phyloP scores from a whole-genome alignment of 352 stramenopile genomes.

The Globisporangium paroecandrum region DNA sequence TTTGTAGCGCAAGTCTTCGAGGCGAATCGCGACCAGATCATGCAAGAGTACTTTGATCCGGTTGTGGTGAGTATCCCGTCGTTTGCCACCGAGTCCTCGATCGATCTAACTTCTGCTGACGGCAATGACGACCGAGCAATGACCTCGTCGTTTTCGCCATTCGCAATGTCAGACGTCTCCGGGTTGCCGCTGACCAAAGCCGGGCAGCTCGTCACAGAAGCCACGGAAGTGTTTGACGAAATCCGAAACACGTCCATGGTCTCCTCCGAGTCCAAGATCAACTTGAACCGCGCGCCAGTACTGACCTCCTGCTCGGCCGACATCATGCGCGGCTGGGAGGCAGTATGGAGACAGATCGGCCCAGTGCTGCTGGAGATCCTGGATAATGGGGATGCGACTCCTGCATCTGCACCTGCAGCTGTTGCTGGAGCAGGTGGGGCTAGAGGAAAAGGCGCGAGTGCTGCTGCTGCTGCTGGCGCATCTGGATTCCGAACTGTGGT shows the following conservation, averaged over 20 bases:
- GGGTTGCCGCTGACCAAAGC: constrained; percentile 32
- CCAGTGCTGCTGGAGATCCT: constrained; percentile 47
- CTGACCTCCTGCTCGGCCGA: constrained; percentile 45
- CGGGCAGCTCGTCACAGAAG: constrained; percentile 42
- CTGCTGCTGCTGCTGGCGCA: background rate
- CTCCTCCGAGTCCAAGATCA: constrained; percentile 68
- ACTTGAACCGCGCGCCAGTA: constrained; percentile 42
- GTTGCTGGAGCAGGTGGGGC: no score
- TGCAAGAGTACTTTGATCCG: constrained; percentile 63
- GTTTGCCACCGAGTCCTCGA: constrained; percentile 19
- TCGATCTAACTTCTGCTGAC: constrained; percentile 15
- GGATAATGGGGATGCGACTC: constrained; percentile 17
- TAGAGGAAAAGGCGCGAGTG: constrained; percentile 8
- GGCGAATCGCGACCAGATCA: constrained; percentile 34
- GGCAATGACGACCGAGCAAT: constrained; percentile 1
- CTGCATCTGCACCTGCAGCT: background rate
- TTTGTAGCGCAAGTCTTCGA: constrained; percentile 47
- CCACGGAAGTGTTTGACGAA: constrained; percentile 45
- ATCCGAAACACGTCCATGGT: constrained; percentile 65
- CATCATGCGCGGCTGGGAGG: constrained; percentile 44
- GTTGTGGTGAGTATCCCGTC: constrained; percentile 39
- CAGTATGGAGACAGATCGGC: constrained; percentile 52
- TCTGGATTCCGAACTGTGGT: constrained; percentile 21
- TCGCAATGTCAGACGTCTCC: background rate
- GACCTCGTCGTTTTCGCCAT: background rate